phyloP scores from a whole-genome alignment of 2,329 filamentous ascomycete genomes.

The Colletotrichum tofieldiae region DNA sequence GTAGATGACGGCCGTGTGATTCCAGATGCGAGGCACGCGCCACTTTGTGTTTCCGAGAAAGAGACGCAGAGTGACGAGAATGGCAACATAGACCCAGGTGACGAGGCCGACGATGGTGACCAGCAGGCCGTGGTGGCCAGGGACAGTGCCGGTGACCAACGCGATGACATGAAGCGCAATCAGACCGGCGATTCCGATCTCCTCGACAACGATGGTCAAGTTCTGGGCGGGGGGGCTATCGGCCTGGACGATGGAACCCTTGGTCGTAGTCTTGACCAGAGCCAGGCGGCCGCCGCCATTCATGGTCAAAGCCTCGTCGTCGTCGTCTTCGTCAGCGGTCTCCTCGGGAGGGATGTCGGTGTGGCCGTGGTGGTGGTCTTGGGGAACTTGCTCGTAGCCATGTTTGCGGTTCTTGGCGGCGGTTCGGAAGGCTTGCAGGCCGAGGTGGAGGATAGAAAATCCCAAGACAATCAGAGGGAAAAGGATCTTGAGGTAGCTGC shows the following conservation, averaged over 20 bases:
- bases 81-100: slow-evolving; percentile 86
- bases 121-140: slow-evolving; percentile 70
- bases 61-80: slow-evolving; percentile 81
- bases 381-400: slow-evolving; percentile 71
- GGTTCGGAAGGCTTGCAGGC: slow-evolving; percentile 70
- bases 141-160: slow-evolving; percentile 70
- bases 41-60: slow-evolving; percentile 76
- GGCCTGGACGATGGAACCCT: slow-evolving; percentile 75
- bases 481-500: slow-evolving; percentile 84
- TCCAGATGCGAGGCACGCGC: slow-evolving; percentile 85
- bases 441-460: slow-evolving; percentile 79
- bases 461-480: slow-evolving; percentile 82
- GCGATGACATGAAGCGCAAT: slow-evolving; percentile 78
- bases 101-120: slow-evolving; percentile 78
- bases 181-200: slow-evolving; percentile 80
- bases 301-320: slow-evolving; percentile 71
- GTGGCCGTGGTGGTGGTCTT: slow-evolving; percentile 60
- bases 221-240: slow-evolving; percentile 84
- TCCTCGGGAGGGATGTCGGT: slow-evolving; percentile 68
- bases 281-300: slow-evolving; percentile 68
- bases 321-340: slow-evolving; percentile 67
- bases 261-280: slow-evolving; percentile 73
- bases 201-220: slow-evolving; percentile 80
- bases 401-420: slow-evolving; percentile 65
- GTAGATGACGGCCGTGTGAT: slow-evolving; percentile 92